A percentile compares a stretch with the other conserved stretches of the same genome.
Evolutionary conservation across 1,284 basidiomycete genomes (phyloP).

Genomic region (Cutaneotrichosporon sp.): DNA sequence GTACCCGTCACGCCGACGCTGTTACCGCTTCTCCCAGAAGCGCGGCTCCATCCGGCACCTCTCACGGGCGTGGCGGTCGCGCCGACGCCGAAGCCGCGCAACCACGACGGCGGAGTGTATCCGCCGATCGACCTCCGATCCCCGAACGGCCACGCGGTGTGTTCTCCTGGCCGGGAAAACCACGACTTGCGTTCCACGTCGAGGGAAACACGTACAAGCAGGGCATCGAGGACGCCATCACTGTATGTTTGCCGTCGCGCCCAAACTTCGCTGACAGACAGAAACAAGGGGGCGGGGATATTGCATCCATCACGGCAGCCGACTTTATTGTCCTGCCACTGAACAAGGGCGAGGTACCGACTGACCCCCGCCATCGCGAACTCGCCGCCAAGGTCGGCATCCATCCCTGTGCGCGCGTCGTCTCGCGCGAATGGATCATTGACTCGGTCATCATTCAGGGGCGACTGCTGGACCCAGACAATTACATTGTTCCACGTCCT

Average conservation of each 20-base stretch:
- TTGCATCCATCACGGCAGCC: background rate
- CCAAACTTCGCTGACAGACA: background rate
- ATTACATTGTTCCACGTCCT: background rate
- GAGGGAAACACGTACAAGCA: background rate
- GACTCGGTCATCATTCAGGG: background rate
- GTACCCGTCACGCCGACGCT: too few relatives aligned
- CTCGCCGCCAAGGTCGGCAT: background rate
- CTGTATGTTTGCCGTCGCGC: background rate
- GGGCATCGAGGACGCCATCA: background rate
- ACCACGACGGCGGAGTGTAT: background rate
- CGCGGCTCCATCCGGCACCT: background rate
- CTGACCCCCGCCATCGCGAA: background rate
- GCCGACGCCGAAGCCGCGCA: background rate
- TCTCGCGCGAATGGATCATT: constrained; percentile 3
- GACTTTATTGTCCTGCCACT: background rate
- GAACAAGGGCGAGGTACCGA: background rate
- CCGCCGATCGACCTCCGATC: background rate
- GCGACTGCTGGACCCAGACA: background rate
- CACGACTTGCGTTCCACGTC: constrained; percentile 1
- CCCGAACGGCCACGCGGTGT: background rate
- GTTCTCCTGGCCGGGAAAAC: background rate
- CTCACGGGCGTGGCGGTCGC: background rate
- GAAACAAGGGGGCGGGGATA: background rate
- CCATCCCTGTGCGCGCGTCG: background rate
- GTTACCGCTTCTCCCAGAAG: too few relatives aligned